A percentile compares a stretch with the other conserved stretches of the same genome.
Conservation (phyloP, 208 protist genomes). For the Trypanosomatidae sp. region DNA sequence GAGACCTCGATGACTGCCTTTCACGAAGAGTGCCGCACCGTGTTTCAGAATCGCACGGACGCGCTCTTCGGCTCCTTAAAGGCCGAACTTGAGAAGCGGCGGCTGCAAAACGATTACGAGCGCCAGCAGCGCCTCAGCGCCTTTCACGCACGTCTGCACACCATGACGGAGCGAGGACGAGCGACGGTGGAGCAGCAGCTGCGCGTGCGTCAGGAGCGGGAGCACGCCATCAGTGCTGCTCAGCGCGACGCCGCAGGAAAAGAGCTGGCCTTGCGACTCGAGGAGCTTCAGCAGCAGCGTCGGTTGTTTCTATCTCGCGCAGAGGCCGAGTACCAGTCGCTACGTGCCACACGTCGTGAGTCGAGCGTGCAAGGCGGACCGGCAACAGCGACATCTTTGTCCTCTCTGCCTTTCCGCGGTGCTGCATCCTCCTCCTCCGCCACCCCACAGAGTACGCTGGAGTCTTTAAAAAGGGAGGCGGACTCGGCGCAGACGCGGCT, state of each 20-base stretch:
- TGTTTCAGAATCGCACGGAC: constrained; percentile 17
- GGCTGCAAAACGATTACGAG: constrained; percentile 5
- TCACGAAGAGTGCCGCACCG: constrained; percentile 7
- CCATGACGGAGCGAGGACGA: constrained; percentile 16
- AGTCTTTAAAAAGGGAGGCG: too few species aligned
- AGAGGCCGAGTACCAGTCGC: constrained; percentile 10
- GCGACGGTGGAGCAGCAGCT: constrained; percentile 18
- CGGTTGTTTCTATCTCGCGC: constrained; percentile 10
- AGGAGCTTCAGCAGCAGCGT: constrained; percentile 15
- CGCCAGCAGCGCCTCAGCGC: constrained; percentile 14
- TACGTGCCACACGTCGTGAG: too few species aligned
- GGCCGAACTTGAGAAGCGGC: neutral
- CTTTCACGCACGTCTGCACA: constrained; percentile 13
- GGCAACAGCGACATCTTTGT: too few species aligned
- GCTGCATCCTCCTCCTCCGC: too few species aligned
- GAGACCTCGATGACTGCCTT: constrained; percentile 1
- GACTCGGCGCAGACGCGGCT: too few species aligned
- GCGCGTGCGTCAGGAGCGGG: constrained; percentile 5
- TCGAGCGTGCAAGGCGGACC: too few species aligned
- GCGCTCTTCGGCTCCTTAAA: constrained; percentile 17
- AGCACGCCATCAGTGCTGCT: neutral
- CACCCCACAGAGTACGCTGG: too few species aligned
- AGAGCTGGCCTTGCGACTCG: constrained; percentile 3
- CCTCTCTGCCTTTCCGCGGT: constrained; percentile 12
- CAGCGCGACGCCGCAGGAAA: constrained; percentile 10